Conservation (phyloP, 495 filamentous ascomycete genomes). For the Polyplosphaeria fusca region DNA sequence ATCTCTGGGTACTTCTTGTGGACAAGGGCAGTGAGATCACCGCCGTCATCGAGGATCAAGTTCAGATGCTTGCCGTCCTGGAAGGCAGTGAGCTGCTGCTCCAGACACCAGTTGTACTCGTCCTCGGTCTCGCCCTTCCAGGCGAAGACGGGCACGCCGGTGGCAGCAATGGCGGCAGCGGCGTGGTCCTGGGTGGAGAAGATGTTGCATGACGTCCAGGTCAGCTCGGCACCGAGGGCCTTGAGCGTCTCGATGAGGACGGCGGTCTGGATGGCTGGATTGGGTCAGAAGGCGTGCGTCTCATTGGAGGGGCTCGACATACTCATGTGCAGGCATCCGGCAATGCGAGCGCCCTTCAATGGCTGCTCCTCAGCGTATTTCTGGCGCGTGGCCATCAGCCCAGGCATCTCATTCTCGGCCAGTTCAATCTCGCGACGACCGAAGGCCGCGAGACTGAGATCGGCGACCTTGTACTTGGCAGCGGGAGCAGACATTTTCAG, state of each 20-base stretch:
- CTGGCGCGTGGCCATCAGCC: conserved; percentile 88
- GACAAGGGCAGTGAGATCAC: conserved; percentile 93
- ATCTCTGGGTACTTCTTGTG: conserved; percentile 97
- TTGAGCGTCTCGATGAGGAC: conserved; percentile 97
- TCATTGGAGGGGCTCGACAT: conserved; percentile 33
- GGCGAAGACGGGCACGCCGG: conserved; percentile 93
- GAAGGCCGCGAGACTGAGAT: conserved; percentile 95
- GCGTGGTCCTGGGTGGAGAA: conserved; percentile 99
- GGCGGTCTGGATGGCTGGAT: conserved; percentile 89
- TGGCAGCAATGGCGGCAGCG: conserved; percentile 91
- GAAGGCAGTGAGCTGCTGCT: conserved; percentile 96
- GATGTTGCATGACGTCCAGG: conserved; percentile 97
- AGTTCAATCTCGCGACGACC: conserved; percentile 98
- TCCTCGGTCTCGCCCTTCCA: conserved; percentile 99
- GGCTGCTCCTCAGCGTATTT: conserved; percentile 95
- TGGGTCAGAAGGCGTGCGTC: conserved; percentile 24
- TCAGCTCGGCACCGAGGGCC: conserved; percentile 92
- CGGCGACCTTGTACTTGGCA: conserved; percentile 94
- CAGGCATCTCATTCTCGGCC: conserved; percentile 97
- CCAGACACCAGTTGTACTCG: conserved; percentile 99
- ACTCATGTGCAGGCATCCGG: conserved; percentile 99
- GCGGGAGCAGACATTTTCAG: conserved; percentile 84
- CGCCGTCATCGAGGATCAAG: conserved; percentile 98
- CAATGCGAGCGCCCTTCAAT: conserved; percentile 80
- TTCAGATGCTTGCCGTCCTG: conserved; percentile 95